Evolutionary conservation across 768 basidiomycete species (phyloP), one percentile per base, ranked within the genome.

Genomic region (Collybia sordida): DNA sequence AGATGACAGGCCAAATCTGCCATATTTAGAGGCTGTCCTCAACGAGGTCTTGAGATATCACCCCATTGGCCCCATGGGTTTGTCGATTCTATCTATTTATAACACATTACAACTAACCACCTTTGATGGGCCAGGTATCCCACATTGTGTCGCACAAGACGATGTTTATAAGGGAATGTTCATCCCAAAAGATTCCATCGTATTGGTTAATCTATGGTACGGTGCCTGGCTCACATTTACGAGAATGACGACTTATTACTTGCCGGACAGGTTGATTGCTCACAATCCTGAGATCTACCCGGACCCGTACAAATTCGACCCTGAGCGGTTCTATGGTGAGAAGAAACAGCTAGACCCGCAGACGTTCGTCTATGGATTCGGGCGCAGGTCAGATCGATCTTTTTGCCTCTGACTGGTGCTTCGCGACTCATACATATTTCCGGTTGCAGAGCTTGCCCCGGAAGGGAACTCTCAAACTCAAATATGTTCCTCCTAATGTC

Each of bases 121-220:
- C 24, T 3, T 17, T 3, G 45, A 18, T 9, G 23, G 18, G 27
- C 6, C 36, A 71, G 69, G 59, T 19, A 58, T 71, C 5, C 68
- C 72, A 2, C 72, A 73, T 39, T 50, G 55, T 28, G 49, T 57
- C 8, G 64, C 58, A 6, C 63, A 67, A 48, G 76, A 80, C 40
- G 79, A 81, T 51, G 58, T 68, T 3, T 80, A 76, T 49, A 67
- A 72, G 2, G 77, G 73, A 1, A 71, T 72, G 50, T 63, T 63
- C 35, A 75, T 81, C 36, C 78, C 77, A 0, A 72, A 75, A 51
- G 74, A 65, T 15, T 60, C 72, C 0, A 52, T 71, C 2, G 64
- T 74, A 17, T 60, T 72, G 18, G 64, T 55, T 3, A 73, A 74
- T 45, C 53, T 62, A 24, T 73, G 71, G 72, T 57, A 17, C 6